These are phyloP conservation scores for Amanita polypyramis DNA, from an alignment of 768 basidiomycete species.

Conservation along the genomic window DNA sequence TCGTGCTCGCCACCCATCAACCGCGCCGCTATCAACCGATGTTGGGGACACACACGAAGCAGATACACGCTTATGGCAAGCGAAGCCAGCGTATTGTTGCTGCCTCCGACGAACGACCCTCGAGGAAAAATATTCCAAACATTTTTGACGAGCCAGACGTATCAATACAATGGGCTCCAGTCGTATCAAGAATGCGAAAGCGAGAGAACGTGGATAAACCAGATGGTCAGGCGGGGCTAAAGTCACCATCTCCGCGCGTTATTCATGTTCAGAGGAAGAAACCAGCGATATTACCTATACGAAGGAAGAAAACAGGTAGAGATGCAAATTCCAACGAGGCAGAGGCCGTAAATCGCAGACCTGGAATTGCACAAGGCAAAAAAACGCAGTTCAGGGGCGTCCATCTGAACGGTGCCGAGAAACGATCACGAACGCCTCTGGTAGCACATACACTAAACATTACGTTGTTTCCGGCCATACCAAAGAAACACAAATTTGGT, in stretches of 20 bases:
- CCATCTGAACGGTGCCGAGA: background rate
- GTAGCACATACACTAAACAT: slow-evolving; percentile 21
- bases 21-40: slow-evolving; percentile 21
- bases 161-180: slow-evolving; percentile 21
- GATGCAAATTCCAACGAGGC: background rate
- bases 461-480: slow-evolving; percentile 26
- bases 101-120: slow-evolving; percentile 24
- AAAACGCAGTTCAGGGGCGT: slow-evolving; percentile 4
- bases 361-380: slow-evolving; percentile 7
- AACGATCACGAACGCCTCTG: slow-evolving; percentile 22
- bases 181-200: slow-evolving; percentile 37
- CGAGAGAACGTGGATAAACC: slow-evolving; percentile 24
- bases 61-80: slow-evolving; percentile 56
- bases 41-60: slow-evolving; percentile 54
- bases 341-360: background rate
- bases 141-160: slow-evolving; percentile 38
- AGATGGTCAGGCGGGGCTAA: slow-evolving; percentile 15
- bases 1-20: background rate
- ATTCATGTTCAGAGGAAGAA: slow-evolving; percentile 31
- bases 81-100: slow-evolving; percentile 52
- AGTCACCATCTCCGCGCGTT: slow-evolving; percentile 25
- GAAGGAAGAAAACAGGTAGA: slow-evolving; percentile 17
- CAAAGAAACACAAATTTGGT: slow-evolving; percentile 7
- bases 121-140: slow-evolving; percentile 19
- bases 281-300: slow-evolving; percentile 22